Conservation (phyloP, 1,139 yeast species). For the Blastobotrys buckinghamii region DNA sequence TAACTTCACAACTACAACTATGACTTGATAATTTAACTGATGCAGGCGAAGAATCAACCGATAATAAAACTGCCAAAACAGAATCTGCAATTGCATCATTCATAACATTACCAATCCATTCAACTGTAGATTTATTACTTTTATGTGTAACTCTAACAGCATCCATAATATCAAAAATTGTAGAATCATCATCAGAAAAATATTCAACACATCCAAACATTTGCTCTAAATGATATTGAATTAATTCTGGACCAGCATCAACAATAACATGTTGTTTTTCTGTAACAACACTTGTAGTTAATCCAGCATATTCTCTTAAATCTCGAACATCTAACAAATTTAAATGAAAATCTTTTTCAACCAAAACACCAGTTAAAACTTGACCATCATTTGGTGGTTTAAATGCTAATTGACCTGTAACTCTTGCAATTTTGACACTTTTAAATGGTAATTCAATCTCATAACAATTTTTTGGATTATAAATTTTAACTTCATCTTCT, state of each 20-base stretch:
- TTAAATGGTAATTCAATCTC: constrained; percentile 70
- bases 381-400: constrained; percentile 35
- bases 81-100: constrained; percentile 95
- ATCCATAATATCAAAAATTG: constrained; percentile 44
- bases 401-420: constrained; percentile 70
- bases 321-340: constrained; percentile 78
- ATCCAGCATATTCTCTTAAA: constrained; percentile 80
- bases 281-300: constrained; percentile 78
- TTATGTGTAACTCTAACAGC: constrained; percentile 34
- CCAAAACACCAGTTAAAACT: constrained; percentile 78
- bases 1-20: constrained; percentile 45
- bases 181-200: constrained; percentile 42
- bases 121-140: constrained; percentile 44
- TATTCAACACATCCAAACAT: constrained; percentile 84
- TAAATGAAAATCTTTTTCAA: constrained; percentile 85
- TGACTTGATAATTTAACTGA: constrained; percentile 74
- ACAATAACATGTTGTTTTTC: constrained; percentile 76
- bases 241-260: constrained; percentile 72
- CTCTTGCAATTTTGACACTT: constrained; percentile 81
- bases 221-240: constrained; percentile 86
- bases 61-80: constrained; percentile 78
- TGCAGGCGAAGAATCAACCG: constrained; percentile 93
- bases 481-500: constrained; percentile 85
- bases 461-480: constrained; percentile 89
- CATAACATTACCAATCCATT: constrained; percentile 88